phyloP scores from a whole-genome alignment of 164 flowering plant genomes.

The Vitis cinerea region DNA sequence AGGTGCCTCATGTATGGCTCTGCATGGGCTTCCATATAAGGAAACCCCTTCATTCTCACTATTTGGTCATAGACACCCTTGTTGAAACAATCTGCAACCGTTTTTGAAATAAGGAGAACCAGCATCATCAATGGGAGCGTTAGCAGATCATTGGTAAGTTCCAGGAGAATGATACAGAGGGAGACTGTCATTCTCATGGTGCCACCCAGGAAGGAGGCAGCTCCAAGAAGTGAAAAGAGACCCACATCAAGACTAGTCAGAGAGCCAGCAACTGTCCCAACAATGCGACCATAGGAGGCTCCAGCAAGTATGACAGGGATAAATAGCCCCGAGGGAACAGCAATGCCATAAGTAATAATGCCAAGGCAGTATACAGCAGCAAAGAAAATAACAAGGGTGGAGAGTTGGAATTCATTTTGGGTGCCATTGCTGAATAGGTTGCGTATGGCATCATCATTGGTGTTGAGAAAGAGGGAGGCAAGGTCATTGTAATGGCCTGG shows the following conservation, averaged over 20 bases:
- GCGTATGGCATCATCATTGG: slow-evolving; percentile 90
- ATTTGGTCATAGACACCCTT: slow-evolving; percentile 90
- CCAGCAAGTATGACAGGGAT: slow-evolving; percentile 96
- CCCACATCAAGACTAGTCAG: slow-evolving; percentile 70
- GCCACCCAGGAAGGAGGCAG: slow-evolving; percentile 95
- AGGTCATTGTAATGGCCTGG: slow-evolving; percentile 84
- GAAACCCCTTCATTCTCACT: slow-evolving; percentile 84
- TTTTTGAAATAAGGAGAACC: slow-evolving; percentile 91
- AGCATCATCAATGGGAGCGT: slow-evolving; percentile 90
- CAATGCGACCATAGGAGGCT: slow-evolving; percentile 83
- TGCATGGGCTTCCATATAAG: slow-evolving; percentile 86
- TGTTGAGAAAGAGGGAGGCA: slow-evolving; percentile 82
- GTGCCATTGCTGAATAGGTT: slow-evolving; percentile 61
- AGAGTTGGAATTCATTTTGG: slow-evolving; percentile 47
- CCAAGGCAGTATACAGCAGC: slow-evolving; percentile 64
- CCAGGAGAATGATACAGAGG: slow-evolving; percentile 86
- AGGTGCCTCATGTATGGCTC: slow-evolving; percentile 91
- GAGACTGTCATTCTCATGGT: slow-evolving; percentile 99
- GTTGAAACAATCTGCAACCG: slow-evolving; percentile 88
- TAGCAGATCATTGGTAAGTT: slow-evolving; percentile 81
- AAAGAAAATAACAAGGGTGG: slow-evolving; percentile 61
- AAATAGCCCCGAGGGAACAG: slow-evolving; percentile 91
- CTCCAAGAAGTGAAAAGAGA: slow-evolving; percentile 83
- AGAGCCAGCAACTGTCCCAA: slow-evolving; percentile 51
- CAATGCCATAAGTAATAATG: slow-evolving; percentile 84